Evolutionary conservation across 306 rosid species (phyloP), one percentile per base, ranked within the genome.

Genomic region (Myrica gale): DNA sequence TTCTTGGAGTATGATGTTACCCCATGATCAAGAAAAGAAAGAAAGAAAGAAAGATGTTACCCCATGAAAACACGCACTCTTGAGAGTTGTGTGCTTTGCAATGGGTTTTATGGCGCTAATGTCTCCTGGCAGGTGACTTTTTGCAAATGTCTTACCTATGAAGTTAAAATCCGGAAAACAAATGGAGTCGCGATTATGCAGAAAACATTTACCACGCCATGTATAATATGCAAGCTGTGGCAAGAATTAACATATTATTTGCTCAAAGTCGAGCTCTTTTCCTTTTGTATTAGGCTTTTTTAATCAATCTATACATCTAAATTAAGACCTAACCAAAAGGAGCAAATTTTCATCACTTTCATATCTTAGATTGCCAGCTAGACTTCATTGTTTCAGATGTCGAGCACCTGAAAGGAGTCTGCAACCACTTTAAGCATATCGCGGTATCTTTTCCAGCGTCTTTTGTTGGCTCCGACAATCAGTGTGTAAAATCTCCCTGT

Each of bases 391-490:
- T 55, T 44, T 92, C 80, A 92, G 26, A 92, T 89, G 86, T 95
- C 97, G 23, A 95, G 76, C 74, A 95, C 79, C 72, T 85, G 89
- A 82, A 95, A 95, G 48, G 99, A 95, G 78, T 95, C 97, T 5
- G 99, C 99, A 0, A 92, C 97, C 76, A 90, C 97, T 89, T 90
- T 89, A 48, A 92, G 97, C 86, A 87, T 74, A 68, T 89, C 81
- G 42, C 97, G 81, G 42, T 79, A 70, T 81, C 97, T 90, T 82
- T 65, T 95, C 98, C 98, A 95, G 50, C 97, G 85, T 83, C 97
- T 92, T 70, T 92, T 96, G 80, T 88, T 87, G 37, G 98, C 98
- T 68, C 82, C 97, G 54, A 95, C 98, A 72, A 87, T 78, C 68
- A 90, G 84, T 2, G 97, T 95, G 85, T 95, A 90, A 85, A 80